Conservation (phyloP, 2,329 filamentous ascomycete species). For the Stagonosporopsis rhizophila region DNA sequence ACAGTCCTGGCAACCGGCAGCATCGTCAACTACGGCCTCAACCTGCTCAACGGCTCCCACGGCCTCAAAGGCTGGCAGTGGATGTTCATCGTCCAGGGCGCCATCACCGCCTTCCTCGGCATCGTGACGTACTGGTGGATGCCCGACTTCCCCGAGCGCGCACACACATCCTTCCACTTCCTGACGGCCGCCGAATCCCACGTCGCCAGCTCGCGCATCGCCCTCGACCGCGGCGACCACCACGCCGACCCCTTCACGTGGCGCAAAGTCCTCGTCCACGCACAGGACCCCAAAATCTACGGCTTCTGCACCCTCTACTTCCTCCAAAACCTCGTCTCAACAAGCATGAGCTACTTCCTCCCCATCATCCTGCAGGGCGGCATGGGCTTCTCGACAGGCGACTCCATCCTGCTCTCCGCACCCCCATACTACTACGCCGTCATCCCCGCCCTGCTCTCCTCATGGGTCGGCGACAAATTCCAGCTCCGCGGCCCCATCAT, state of each 20-base stretch:
- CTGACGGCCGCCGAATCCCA: constrained; percentile 62
- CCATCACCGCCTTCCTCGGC: constrained; percentile 65
- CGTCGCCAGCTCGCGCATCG: constrained; percentile 64
- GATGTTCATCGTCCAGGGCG: constrained; percentile 73
- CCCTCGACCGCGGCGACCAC: constrained; percentile 67
- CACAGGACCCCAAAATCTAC: constrained; percentile 67
- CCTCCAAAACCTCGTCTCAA: constrained; percentile 71
- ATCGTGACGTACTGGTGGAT: constrained; percentile 73
- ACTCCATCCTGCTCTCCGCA: constrained; percentile 66
- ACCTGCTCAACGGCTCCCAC: constrained; percentile 64
- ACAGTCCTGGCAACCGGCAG: constrained; percentile 69
- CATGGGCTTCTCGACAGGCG: constrained; percentile 54
- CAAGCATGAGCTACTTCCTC: constrained; percentile 69
- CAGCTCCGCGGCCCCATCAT: constrained; percentile 69
- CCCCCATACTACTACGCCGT: constrained; percentile 74
- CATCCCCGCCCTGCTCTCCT: constrained; percentile 68
- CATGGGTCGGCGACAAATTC: constrained; percentile 66
- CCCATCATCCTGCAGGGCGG: constrained; percentile 63
- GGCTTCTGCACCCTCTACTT: constrained; percentile 71
- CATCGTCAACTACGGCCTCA: constrained; percentile 74
- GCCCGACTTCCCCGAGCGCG: constrained; percentile 71
- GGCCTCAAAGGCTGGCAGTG: constrained; percentile 70
- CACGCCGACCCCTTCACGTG: constrained; percentile 63
- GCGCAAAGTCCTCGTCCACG: constrained; percentile 63
- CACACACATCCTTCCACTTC: constrained; percentile 64